A percentile compares a stretch with the other conserved stretches of the same genome.
Conservation (phyloP, 1,139 yeast genomes). For the Sugiyamaella novakii region DNA sequence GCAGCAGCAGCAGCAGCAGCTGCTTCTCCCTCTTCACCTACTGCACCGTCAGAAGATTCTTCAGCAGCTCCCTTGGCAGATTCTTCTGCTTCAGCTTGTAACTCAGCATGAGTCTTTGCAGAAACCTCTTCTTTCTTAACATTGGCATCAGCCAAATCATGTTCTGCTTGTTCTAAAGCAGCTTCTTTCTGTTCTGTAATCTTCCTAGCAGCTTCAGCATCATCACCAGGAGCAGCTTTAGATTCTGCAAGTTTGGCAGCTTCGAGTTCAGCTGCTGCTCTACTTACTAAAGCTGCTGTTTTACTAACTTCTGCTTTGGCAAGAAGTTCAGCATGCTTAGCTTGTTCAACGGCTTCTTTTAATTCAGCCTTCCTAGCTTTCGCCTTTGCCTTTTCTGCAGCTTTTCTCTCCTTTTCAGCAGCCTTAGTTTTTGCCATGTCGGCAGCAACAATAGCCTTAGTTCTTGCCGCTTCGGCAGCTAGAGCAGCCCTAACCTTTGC, state of each 20-base stretch:
- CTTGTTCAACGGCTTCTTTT: conserved; percentile 33
- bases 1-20: conserved; percentile 14
- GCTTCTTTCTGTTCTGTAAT: conserved; percentile 19
- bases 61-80: conserved; percentile 38
- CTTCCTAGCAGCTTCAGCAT: conserved; percentile 21
- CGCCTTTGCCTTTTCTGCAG: conserved; percentile 28
- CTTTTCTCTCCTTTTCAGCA: conserved; percentile 25
- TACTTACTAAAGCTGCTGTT: conserved; percentile 32
- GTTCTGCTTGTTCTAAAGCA: conserved; percentile 23
- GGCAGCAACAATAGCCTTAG: conserved; percentile 27
- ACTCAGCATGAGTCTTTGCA: conserved; percentile 45
- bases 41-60: conserved; percentile 9
- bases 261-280: conserved; percentile 35
- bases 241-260: conserved; percentile 36
- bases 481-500: conserved; percentile 27
- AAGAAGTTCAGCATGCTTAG: conserved; percentile 33
- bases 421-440: conserved; percentile 28
- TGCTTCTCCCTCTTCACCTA: conserved; percentile 19
- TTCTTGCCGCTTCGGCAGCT: conserved; percentile 22
- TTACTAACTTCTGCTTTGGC: conserved; percentile 36
- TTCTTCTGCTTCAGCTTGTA: conserved; percentile 49
- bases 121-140: conserved; percentile 48
- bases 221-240: conserved; percentile 17
- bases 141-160: conserved; percentile 18
- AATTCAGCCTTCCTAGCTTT: conserved; percentile 29